A percentile compares a stretch with the other conserved stretches of the same genome.
Evolutionary conservation across 1,284 basidiomycete genomes (phyloP).

Genomic region (Heterobasidion irregulare): DNA sequence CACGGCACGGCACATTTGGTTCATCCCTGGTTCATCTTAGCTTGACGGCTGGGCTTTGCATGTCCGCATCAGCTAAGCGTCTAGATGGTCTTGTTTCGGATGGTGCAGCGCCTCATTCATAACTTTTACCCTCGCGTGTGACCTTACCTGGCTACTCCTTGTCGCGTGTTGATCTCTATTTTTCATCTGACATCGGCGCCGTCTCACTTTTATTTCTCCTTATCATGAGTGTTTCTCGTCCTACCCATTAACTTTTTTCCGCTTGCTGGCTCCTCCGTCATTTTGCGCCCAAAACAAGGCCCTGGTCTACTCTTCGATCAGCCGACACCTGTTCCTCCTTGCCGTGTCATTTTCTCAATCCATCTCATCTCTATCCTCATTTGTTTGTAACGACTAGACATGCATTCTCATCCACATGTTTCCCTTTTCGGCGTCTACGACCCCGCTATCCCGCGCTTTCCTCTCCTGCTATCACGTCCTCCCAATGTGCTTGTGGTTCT

Average conservation of each 20-base stretch:
- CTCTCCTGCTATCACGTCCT: conserved; percentile 11
- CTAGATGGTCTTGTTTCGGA: not conserved
- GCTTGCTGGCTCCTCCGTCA: not conserved
- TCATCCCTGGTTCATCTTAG: too few species aligned
- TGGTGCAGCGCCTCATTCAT: not conserved
- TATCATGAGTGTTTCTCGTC: not conserved
- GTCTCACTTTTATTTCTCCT: not conserved
- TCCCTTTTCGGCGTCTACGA: conserved; percentile 24
- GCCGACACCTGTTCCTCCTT: not conserved
- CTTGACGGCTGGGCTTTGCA: too few species aligned
- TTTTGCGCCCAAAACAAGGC: not conserved
- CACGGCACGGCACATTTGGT: too few species aligned
- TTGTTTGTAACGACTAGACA: conserved; percentile 61
- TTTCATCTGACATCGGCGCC: not conserved
- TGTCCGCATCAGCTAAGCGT: too few species aligned
- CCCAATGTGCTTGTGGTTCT: conserved; percentile 3
- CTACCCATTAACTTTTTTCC: too few species aligned
- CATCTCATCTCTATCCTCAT: conserved; percentile 19
- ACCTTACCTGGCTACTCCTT: too few species aligned
- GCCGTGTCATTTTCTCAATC: not conserved
- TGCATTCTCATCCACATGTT: conserved; percentile 28
- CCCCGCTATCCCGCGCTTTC: conserved; percentile 14
- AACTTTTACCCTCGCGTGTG: too few species aligned
- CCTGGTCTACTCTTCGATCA: not conserved
- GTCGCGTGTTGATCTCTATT: not conserved